Evolutionary conservation across 2,329 filamentous ascomycete species (phyloP), one percentile per base, ranked within the genome.

Genomic region (Polychaeton citri): DNA sequence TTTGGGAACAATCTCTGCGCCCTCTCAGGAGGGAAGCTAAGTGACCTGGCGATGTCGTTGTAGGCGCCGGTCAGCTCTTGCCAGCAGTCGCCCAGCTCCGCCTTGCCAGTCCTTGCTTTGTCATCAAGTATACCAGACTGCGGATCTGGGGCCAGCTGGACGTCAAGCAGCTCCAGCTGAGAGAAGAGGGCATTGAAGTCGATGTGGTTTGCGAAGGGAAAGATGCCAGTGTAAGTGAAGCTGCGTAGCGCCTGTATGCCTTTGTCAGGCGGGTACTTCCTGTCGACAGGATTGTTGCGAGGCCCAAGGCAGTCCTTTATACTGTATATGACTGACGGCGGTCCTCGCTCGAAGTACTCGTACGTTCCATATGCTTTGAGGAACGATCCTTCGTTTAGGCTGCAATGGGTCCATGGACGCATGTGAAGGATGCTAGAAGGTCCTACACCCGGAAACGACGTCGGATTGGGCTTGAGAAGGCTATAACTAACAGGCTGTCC

Each of bases 351-450:
- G 49, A 79, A 82, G 57, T 78, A 84, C 47, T 84, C 76, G 52
- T 83, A 80, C 3, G 72, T 76, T 32, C 70, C 69, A 58, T 83
- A 87, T 5, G 74, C 78, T 38, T 69, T 68, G n/a, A 80, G 68
- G 4, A 75, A 83, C 0, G 79, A 83, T 6, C 80, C 79, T 59
- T 88, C 81, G 52, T 87, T 87, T 43, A 85, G 71, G 2, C 71
- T 61, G 0, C 85, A 48, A 13, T 71, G 67, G 0, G 65, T 67
- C 81, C 82, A 87, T 2, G 70, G 69, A 1, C 71, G 67, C n/a
- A 71, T 60, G 18, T 66, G 65, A 31, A 83, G 68, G 1, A 84
- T 57, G 17, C 49, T 57, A 1, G 49, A 43, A 2, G 35, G 19
- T 3, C 51, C 49, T 19, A 51, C 41, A 13, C 44, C 41, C 5